Evolutionary conservation across 2,329 filamentous ascomycete genomes (phyloP).

Genomic region (Gnomoniopsis sp.): DNA sequence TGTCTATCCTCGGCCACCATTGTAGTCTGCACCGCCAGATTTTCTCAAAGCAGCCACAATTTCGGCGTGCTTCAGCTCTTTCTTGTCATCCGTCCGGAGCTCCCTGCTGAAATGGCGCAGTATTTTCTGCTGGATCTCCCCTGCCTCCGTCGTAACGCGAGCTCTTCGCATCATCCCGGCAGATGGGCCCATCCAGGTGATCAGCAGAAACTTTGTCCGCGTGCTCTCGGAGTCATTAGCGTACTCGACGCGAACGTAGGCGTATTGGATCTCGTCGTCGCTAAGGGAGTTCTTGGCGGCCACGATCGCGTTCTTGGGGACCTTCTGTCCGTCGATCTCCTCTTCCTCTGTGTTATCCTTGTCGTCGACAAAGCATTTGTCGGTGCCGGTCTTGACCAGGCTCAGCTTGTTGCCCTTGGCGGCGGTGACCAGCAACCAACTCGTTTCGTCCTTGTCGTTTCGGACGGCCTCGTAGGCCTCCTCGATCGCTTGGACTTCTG

Average conservation of each 20-base stretch:
- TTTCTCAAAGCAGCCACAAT: slow-evolving; percentile 60
- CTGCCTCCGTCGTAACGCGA: slow-evolving; percentile 64
- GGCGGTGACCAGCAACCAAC: slow-evolving; percentile 64
- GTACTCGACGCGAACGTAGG: slow-evolving; percentile 64
- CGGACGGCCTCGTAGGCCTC: slow-evolving; percentile 66
- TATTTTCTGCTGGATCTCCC: slow-evolving; percentile 55
- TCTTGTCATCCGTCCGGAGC: slow-evolving; percentile 57
- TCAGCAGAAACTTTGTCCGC: slow-evolving; percentile 64
- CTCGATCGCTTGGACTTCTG: slow-evolving; percentile 47
- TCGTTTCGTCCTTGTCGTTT: slow-evolving; percentile 61
- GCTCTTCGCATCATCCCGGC: slow-evolving; percentile 70
- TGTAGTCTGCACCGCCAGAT: slow-evolving; percentile 69
- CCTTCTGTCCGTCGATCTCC: slow-evolving; percentile 57
- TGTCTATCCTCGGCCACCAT: slow-evolving; percentile 55
- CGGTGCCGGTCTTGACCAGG: slow-evolving; percentile 55
- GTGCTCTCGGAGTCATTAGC: slow-evolving; percentile 69
- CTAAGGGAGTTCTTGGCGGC: slow-evolving; percentile 51
- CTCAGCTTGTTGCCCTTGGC: slow-evolving; percentile 53
- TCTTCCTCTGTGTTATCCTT: slow-evolving; percentile 63
- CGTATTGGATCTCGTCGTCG: slow-evolving; percentile 61
- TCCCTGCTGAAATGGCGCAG: slow-evolving; percentile 64
- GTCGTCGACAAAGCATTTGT: slow-evolving; percentile 56
- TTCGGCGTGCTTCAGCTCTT: slow-evolving; percentile 59
- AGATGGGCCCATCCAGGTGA: slow-evolving; percentile 65
- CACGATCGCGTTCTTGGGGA: slow-evolving; percentile 63